Base-by-base conservation (phyloP, 805 yeast species). In the Sugiyamaella lignohabitans region DNA sequence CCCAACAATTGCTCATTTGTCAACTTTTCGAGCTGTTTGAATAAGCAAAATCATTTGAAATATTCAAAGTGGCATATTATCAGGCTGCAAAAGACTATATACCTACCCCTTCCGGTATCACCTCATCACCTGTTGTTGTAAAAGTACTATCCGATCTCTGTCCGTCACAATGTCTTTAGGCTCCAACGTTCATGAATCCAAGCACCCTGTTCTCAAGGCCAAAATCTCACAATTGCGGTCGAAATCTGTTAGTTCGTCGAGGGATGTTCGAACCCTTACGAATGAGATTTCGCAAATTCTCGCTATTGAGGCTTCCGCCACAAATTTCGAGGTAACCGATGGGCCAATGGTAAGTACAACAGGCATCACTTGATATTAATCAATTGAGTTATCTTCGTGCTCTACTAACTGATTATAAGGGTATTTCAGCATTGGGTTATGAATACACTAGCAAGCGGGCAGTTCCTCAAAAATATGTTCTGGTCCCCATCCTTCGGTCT, bases 401-500 rank as follows among this genome's bases (percentile, higher is more conserved):
- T n/a, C n/a, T 27, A 27, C 30, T 27, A 27, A 27, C 30, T 27
- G n/a, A n/a, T n/a, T 8, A 27, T 27, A 11, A 21, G 36, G 51
- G 23, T n/a, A 14, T 40, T 5, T 45, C 53, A 3, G 50, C 42
- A 5, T 23, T 44, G 2, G 52, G 56, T 14, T 45, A 35, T 11
- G 32, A 43, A 29, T 57, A 46, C 29, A 35, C 48, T 10, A 37
- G 51, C 10, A 35, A 39, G 4, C 35, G 29, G 18, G 47, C 49
- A 17, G 20, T 44, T 16, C 62, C 63, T 2, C 24, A 45, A 11
- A 47, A 50, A 35, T 54, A 53, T 43, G 61, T 46, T n/a, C 34
- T 63, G 32, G 53, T 59, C 8, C 67, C 67, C 2, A 54, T 62
- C 4, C 58, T 63, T 38, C 50, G 67, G 38, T 62, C 67, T 5